Evolutionary conservation across 371 early-diverging fungal genomes (phyloP), one percentile per base, ranked within the genome.

Genomic region (Syncephalis fuscata): DNA sequence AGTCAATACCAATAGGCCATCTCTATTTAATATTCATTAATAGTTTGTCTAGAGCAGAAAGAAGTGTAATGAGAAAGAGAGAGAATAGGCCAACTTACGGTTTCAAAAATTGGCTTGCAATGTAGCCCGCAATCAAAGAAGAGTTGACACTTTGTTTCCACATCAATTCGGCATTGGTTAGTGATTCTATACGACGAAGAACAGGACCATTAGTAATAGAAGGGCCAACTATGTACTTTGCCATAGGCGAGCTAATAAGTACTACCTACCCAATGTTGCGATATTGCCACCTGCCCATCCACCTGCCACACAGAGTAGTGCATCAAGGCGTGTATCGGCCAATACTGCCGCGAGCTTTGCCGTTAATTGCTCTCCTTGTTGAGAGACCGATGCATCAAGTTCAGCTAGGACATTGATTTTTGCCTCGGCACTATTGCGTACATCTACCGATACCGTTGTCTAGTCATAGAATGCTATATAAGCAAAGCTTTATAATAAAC

Each of bases 231-330:
- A n/a, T n/a, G n/a, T n/a, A n/a, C n/a, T n/a, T n/a, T n/a, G n/a
- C n/a, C n/a, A n/a, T n/a, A n/a, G n/a, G n/a, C n/a, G n/a, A n/a
- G n/a, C n/a, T n/a, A n/a, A n/a, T n/a, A n/a, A n/a, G n/a, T n/a
- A n/a, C n/a, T 17, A 25, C 1, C 23, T 68, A 84, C 85, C 76
- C 48, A 64, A 54, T 56, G 69, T 72, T 7, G 68, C 68, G 20
- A 88, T 78, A 55, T 85, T 88, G n/a, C 96, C 96, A 38, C 92
- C 92, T 25, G 82, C 87, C 91, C 92, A 96, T 24, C 97, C 97
- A 46, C 97, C 97, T 26, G 97, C 94, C 4, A 88, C 93, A 60
- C 88, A 89, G 37, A 96, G 60, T 40, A 96, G 67, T 4, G 86
- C 91, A 48, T 82, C 83, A 10, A 86, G 61, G 50, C 84, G 79